Evolutionary conservation across 2,329 filamentous ascomycete species (phyloP).

Genomic region (Rhynchosporium agropyri): DNA sequence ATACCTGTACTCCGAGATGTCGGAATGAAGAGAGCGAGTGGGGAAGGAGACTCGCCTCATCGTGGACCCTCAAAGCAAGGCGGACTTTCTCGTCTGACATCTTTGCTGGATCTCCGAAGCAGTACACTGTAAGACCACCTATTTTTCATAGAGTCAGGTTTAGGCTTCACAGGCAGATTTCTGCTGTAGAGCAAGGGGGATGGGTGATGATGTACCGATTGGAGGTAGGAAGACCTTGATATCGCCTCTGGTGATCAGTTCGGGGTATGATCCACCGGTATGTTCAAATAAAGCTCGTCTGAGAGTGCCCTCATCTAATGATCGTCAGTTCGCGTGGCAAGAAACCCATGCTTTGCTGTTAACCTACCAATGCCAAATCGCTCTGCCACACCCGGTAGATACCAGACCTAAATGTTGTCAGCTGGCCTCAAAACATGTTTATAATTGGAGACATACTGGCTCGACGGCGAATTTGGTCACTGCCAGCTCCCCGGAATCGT

Average conservation of each 20-base stretch:
- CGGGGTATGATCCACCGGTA: constrained; percentile 93
- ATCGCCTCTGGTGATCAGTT: constrained; percentile 91
- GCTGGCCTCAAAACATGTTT: constrained; percentile 49
- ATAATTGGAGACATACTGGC: constrained; percentile 84
- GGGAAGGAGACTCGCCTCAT: constrained; percentile 47
- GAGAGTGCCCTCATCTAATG: constrained; percentile 85
- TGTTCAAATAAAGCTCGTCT: constrained; percentile 90
- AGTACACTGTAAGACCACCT: constrained; percentile 86
- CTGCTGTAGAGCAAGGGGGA: neutral
- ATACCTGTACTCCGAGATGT: constrained; percentile 6
- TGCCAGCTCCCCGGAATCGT: constrained; percentile 80
- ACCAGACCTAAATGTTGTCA: constrained; percentile 63
- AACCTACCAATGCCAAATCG: constrained; percentile 73
- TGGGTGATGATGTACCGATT: constrained; percentile 76
- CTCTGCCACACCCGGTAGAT: constrained; percentile 83
- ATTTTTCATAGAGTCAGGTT: constrained; percentile 18
- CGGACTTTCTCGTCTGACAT: constrained; percentile 84
- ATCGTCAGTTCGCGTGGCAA: constrained; percentile 64
- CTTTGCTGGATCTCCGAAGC: constrained; percentile 92
- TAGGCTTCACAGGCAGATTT: constrained; percentile 7
- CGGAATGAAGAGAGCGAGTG: neutral
- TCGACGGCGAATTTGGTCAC: constrained; percentile 98
- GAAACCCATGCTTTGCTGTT: neutral
- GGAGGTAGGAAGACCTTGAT: constrained; percentile 96
- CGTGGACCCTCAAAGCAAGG: constrained; percentile 82